These are phyloP conservation scores for Excoecaria cochinchinensis DNA, from an alignment of 345 rosid genomes.

Conservation along the genomic window DNA sequence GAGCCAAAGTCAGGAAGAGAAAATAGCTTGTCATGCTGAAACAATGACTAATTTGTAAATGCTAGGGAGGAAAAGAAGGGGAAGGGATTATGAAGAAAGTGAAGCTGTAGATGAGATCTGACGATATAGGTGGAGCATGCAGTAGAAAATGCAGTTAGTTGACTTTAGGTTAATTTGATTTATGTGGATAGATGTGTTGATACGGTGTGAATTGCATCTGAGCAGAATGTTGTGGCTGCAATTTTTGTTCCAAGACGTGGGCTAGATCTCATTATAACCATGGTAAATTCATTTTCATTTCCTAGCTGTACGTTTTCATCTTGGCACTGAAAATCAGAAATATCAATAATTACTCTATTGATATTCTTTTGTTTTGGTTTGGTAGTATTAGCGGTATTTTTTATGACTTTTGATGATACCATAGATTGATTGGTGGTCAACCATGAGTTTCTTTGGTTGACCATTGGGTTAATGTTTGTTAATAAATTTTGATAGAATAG, in stretches of 20 bases:
- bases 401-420: not conserved
- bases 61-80: not conserved
- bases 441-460: not conserved
- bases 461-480: not conserved
- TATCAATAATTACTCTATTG: not conserved
- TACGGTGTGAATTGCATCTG: not conserved
- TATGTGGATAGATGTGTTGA: constrained; percentile 10
- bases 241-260: not conserved
- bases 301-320: not conserved
- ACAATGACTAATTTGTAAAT: not conserved
- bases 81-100: not conserved
- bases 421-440: not conserved
- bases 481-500: not conserved
- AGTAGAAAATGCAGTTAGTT: constrained; percentile 12
- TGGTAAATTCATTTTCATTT: not conserved
- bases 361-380: not conserved
- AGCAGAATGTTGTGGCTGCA: not conserved
- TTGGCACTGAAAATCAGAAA: not conserved
- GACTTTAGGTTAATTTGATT: constrained; percentile 15
- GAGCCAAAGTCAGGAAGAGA: constrained; percentile 11
- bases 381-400: not conserved
- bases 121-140: constrained; percentile 17
- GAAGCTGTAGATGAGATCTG: constrained; percentile 8
- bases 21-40: constrained; percentile 10
- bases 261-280: not conserved